Base-by-base conservation (phyloP, 495 filamentous ascomycete species). In the Pseudomonodictys pantanalensis region DNA sequence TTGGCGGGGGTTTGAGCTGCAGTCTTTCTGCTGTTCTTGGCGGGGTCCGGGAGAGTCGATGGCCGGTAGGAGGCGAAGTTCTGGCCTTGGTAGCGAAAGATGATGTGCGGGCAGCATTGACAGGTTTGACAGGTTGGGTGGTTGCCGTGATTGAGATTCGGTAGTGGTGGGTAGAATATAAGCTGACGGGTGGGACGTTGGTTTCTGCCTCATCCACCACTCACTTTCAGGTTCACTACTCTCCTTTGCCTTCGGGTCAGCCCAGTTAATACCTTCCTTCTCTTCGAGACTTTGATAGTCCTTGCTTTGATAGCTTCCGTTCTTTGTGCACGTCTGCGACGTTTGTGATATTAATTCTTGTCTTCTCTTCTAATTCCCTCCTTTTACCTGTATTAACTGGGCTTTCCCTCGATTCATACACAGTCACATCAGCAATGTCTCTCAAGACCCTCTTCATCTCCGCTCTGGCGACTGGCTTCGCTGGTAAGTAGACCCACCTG, bases 221-320 rank as follows among this genome's bases (percentile, higher is more conserved):
- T 62, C 58, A 56, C 52, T 50, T 54, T 49, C 32, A 28, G 32
- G 39, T 30, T 33, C 51, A 55, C 26, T 63, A 48, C 50, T 60
- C 58, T 41, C 20, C 43, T 15, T 23, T 45, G 47, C 20, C 25
- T 58, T 20, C 55, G 33, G 39, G 58, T 55, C 39, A 32, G n/a
- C 53, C 53, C 48, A 57, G 52, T 63, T 63, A 62, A 56, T 62
- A 58, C 51, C 29, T 53, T 49, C 39, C 41, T 53, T 64, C 38
- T 32, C 47, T 53, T 45, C 20, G 54, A 55, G 59, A 56, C 64
- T 67, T 67, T 67, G 64, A 66, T 59, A 66, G 64, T 67, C 61
- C 45, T 46, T 30, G 22, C 30, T 50, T 20, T 48, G 8, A 29
- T 46, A 50, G 3, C 26, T 32, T 33, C 48, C 50, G 20, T 32